phyloP scores from a whole-genome alignment of 441 rosid genomes.

The Bocquillonia castaneifolia region DNA sequence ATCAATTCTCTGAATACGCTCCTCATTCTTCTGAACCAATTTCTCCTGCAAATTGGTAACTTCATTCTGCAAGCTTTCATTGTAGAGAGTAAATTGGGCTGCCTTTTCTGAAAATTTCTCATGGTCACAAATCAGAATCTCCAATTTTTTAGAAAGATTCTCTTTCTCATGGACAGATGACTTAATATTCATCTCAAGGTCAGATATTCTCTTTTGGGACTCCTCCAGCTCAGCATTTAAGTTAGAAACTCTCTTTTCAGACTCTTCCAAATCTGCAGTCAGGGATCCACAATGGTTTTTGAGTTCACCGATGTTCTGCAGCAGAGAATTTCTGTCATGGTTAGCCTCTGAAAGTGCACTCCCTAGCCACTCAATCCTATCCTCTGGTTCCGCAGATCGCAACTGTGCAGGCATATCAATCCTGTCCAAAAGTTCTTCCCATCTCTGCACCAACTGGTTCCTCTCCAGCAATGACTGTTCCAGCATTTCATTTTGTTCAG shows the following conservation, averaged over 20 bases:
- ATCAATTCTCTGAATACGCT: conserved; percentile 41
- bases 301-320: conserved; percentile 59
- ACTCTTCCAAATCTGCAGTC: conserved; percentile 67
- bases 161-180: conserved; percentile 49
- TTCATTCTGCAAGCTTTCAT: conserved; percentile 52
- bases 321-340: conserved; percentile 56
- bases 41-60: conserved; percentile 49
- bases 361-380: conserved; percentile 87
- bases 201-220: conserved; percentile 51
- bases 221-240: conserved; percentile 61
- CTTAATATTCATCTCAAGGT: conserved; percentile 53
- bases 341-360: conserved; percentile 65
- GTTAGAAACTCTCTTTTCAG: conserved; percentile 44
- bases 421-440: conserved; percentile 82
- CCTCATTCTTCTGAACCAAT: conserved; percentile 55
- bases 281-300: conserved; percentile 59
- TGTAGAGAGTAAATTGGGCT: conserved; percentile 51
- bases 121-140: conserved; percentile 40
- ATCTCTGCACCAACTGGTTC: conserved; percentile 81
- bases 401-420: conserved; percentile 72
- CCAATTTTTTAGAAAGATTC: conserved; percentile 59
- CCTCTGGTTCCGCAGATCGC: conserved; percentile 72
- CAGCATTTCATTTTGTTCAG: conserved; percentile 99
- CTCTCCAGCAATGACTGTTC: conserved; percentile 97
- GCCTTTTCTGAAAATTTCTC: conserved; percentile 45